These are phyloP conservation scores for Asterochloris sp. DNA, from an alignment of 139 green algal species.

Conservation along the genomic window DNA sequence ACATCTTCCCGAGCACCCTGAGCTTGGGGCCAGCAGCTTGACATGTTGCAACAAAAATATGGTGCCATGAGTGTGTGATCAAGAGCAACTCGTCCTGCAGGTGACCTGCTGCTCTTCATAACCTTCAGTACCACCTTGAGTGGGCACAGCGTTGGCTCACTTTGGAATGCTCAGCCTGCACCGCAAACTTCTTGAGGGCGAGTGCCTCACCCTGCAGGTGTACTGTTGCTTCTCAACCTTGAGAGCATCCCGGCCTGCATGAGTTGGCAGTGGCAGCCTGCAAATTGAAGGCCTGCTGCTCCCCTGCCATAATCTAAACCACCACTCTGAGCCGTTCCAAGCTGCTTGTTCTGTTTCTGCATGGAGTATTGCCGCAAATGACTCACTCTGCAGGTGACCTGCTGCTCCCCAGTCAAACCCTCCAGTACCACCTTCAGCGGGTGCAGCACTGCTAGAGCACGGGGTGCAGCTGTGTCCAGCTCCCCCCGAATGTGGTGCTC, in stretches of 20 bases:
- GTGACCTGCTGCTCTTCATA: no score
- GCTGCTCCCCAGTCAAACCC: slow-evolving; percentile 70
- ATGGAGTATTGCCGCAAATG: not conserved
- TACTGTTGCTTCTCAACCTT: not conserved
- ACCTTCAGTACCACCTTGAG: no score
- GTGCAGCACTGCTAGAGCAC: slow-evolving; percentile 84
- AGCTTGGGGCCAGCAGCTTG: no score
- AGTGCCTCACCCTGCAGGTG: no score
- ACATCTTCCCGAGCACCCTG: no score
- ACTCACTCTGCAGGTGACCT: slow-evolving; percentile 14
- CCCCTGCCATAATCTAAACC: not conserved
- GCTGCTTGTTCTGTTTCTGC: not conserved
- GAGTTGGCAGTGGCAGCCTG: not conserved
- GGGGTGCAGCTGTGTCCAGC: slow-evolving; percentile 51
- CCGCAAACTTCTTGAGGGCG: no score
- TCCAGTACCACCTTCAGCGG: slow-evolving; percentile 84
- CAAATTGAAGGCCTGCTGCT: not conserved
- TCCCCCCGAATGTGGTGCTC: slow-evolving; percentile 81
- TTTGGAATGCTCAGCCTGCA: no score
- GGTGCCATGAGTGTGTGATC: no score
- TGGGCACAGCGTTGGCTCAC: no score
- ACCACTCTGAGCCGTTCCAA: not conserved
- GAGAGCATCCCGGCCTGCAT: not conserved
- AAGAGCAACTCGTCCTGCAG: no score
- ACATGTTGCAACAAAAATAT: no score